These are phyloP conservation scores for Solanum ossicruentum DNA, from an alignment of 257 asterid genomes.

Conservation along the genomic window DNA sequence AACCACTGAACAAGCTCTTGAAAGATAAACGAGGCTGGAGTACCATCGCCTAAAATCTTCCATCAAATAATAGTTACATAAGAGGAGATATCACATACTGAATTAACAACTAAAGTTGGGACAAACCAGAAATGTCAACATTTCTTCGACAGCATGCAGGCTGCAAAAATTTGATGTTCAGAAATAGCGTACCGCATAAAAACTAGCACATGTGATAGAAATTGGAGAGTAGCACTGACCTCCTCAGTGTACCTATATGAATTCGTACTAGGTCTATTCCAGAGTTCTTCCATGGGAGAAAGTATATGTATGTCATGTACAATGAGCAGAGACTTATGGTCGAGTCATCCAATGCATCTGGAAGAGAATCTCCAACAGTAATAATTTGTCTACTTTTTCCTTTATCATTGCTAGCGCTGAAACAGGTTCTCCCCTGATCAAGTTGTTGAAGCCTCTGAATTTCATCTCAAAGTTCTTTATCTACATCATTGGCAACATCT, in stretches of 20 bases:
- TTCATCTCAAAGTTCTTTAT: conserved; percentile 42
- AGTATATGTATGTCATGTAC: conserved; percentile 3
- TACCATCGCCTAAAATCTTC: conserved; percentile 28
- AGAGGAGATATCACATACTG: not conserved
- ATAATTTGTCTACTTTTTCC: conserved; percentile 9
- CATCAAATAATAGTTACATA: not conserved
- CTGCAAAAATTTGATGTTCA: conserved; percentile 34
- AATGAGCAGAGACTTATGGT: conserved; percentile 1
- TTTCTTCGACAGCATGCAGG: conserved; percentile 52
- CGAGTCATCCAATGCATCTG: not conserved
- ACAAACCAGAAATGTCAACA: conserved; percentile 44
- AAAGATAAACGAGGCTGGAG: conserved; percentile 39
- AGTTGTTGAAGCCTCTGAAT: conserved; percentile 38
- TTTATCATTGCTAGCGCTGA: conserved; percentile 15
- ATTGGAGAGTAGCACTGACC: conserved; percentile 9
- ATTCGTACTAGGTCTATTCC: not conserved
- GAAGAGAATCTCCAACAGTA: conserved; percentile 18
- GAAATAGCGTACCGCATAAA: not conserved
- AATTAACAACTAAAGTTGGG: not conserved
- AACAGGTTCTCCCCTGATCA: conserved; percentile 7
- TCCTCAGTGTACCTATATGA: not conserved
- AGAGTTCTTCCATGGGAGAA: not conserved
- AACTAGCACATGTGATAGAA: conserved; percentile 22
- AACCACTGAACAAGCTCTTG: conserved; percentile 57
- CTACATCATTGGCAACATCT: conserved; percentile 18